A percentile compares a stretch with the other conserved stretches of the same genome.
Conservation (phyloP, 495 filamentous ascomycete species). For the Hyaloscypha finlandica region DNA sequence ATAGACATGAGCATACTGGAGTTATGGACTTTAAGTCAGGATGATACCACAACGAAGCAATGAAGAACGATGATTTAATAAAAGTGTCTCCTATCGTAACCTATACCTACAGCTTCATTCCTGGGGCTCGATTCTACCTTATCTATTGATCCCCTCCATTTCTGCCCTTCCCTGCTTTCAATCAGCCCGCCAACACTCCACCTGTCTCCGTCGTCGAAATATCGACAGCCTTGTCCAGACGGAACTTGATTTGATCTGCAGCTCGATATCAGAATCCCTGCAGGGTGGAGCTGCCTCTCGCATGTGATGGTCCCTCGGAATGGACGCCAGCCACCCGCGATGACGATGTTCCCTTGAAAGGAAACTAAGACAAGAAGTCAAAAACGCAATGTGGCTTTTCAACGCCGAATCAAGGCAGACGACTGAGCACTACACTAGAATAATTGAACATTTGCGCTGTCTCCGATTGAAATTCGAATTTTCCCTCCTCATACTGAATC, state of each 20-base stretch:
- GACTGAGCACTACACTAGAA: background rate
- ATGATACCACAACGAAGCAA: background rate
- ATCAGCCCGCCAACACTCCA: background rate
- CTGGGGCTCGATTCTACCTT: background rate
- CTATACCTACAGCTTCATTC: background rate
- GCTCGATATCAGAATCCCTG: background rate
- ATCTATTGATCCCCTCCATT: background rate
- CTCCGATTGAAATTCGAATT: constrained; percentile 1
- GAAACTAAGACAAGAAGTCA: constrained; percentile 6
- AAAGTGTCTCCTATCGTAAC: background rate
- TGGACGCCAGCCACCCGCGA: constrained; percentile 20
- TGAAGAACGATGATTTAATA: background rate
- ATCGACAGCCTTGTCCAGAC: background rate
- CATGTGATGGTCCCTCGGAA: constrained; percentile 22
- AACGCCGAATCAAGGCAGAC: constrained; percentile 21
- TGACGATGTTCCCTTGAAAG: constrained; percentile 23
- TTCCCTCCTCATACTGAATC: background rate
- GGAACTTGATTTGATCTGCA: background rate
- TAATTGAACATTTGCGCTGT: background rate
- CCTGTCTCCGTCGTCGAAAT: background rate
- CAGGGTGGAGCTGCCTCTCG: background rate
- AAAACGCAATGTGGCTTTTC: constrained; percentile 26
- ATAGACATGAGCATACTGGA: background rate
- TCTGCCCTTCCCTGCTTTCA: background rate
- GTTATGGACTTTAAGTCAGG: background rate